Evolutionary conservation across 1,284 basidiomycete genomes (phyloP), one percentile per base, ranked within the genome.

Genomic region (Ceratobasidium theobromae): DNA sequence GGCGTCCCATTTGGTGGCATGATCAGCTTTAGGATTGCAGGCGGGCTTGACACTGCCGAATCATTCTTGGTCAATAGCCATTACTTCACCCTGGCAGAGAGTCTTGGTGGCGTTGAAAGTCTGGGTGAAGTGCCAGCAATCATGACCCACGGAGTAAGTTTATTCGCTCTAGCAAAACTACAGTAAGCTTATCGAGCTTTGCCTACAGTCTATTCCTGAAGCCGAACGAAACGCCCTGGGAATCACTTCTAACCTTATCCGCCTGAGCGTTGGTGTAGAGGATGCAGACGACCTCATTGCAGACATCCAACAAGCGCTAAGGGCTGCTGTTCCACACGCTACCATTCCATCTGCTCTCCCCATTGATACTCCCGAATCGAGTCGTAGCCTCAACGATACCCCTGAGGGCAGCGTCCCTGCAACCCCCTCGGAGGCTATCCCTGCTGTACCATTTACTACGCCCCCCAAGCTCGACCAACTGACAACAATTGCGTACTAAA

Each of bases 21-120:
- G 76, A 73, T 82, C 67, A 76, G 76, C 32, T 80, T 82, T 74
- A 74, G 75, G 23, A 86, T 95, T 55, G 79, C 79, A 4, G 84
- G 82, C 0, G 84, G 83, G 0, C 76, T 77, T 3, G 73, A 71
- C 3, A 81, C 82, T 68, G 87, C 90, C 8, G 83, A 88, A 67
- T 79, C 75, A 70, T 94, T 98, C 79, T 78, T 97, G 62, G 84
- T 83, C 0, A 76, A 82, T 1, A 81, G 88, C 33, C 77, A 84
- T 45, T 75, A 96, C 49, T 95, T 97, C 74, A 85, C 88, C 12
- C 82, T 98, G 16, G 95, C 95, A 1, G 95, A 97, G 80, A 88
- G 85, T 52, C 78, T 98, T 4, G 95, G 95, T 1, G 95, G 95
- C 0, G 92, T 97, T 14, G 95, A 98, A 82, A 89, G 86, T 75